These are phyloP conservation scores for Patellifolia procumbens DNA, from an alignment of 179 eudicot species.

Conservation along the genomic window DNA sequence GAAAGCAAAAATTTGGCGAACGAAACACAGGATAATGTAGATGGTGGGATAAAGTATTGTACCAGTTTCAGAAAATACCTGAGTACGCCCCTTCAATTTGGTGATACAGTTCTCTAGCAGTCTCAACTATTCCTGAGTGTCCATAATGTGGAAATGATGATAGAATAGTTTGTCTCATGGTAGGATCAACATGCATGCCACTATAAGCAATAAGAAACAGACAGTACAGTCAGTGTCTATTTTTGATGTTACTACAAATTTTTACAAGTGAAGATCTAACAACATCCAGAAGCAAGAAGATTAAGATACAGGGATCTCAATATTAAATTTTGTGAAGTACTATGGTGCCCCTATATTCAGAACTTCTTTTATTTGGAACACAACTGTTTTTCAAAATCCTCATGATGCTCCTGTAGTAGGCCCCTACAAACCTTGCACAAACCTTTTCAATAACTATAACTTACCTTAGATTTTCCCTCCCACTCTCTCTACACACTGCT, in stretches of 20 bases:
- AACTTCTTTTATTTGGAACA: background rate
- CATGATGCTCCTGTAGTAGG: background rate
- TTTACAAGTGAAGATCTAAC: background rate
- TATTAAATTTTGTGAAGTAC: background rate
- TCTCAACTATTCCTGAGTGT: slow-evolving; percentile 73
- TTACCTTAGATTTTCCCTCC: background rate
- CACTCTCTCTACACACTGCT: background rate
- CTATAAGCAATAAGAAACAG: slow-evolving; percentile 35
- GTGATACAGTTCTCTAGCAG: slow-evolving; percentile 72
- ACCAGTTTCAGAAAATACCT: slow-evolving; percentile 20
- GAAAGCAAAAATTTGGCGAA: background rate
- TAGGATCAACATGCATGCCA: slow-evolving; percentile 35
- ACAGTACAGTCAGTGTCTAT: slow-evolving; percentile 7
- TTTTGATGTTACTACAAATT: background rate
- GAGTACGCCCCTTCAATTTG: slow-evolving; percentile 61
- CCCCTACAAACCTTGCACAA: background rate
- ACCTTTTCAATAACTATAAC: background rate
- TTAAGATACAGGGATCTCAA: background rate
- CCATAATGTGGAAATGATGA: slow-evolving; percentile 69
- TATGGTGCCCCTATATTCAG: background rate
- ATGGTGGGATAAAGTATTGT: background rate
- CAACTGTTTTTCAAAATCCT: background rate
- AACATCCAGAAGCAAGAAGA: background rate
- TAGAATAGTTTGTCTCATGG: slow-evolving; percentile 37
- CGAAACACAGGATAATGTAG: background rate